phyloP scores from a whole-genome alignment of 202 grass and related monocot genomes.

The Musa balbisiana region DNA sequence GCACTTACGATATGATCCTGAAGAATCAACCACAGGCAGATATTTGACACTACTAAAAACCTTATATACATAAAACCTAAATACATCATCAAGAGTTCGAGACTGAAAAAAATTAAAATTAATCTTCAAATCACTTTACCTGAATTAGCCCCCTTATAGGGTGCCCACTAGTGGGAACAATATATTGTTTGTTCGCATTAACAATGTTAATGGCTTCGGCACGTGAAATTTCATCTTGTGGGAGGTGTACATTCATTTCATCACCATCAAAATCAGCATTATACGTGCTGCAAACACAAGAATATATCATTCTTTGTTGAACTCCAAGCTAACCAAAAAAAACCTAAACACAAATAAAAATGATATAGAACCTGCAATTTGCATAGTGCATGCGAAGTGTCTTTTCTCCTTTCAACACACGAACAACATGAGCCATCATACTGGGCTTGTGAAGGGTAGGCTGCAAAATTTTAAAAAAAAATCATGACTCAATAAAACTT shows the following conservation, averaged over 20 bases:
- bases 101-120: background rate
- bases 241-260: conserved; percentile 98
- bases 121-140: conserved; percentile 38
- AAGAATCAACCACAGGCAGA: conserved; percentile 3
- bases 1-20: conserved; percentile 95
- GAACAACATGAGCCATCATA: conserved; percentile 98
- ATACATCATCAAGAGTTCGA: background rate
- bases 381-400: conserved; percentile 98
- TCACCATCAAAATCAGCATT: conserved; percentile 99
- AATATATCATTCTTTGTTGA: background rate
- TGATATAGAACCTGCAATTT: conserved; percentile 74
- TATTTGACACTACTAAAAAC: background rate
- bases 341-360: conserved; percentile 6
- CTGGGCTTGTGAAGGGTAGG: conserved; percentile 95
- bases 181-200: conserved; percentile 93
- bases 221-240: conserved; percentile 98
- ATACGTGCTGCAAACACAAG: conserved; percentile 68
- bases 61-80: background rate
- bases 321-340: conserved; percentile 9
- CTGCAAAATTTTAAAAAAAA: conserved; percentile 35
- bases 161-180: conserved; percentile 73
- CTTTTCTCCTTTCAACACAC: conserved; percentile 84
- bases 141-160: conserved; percentile 92
- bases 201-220: conserved; percentile 88
- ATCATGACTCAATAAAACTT: background rate